Conservation (phyloP, 768 basidiomycete genomes). For the Termitomyces titanicus region DNA sequence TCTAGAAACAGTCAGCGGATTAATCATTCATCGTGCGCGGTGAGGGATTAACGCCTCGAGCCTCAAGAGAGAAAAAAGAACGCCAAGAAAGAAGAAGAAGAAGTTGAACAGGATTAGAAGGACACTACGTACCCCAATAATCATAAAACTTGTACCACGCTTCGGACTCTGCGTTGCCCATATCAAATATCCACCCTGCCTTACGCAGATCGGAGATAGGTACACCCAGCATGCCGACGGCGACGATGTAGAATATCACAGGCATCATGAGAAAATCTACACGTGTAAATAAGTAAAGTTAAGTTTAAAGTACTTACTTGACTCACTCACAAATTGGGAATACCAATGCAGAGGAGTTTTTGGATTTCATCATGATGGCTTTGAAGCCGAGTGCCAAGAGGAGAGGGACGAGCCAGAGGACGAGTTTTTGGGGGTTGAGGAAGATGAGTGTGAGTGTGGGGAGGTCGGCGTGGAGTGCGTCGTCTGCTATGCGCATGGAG, state of each 20-base stretch:
- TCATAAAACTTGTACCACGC: constrained; percentile 86
- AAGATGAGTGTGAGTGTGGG: constrained; percentile 68
- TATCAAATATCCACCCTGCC: constrained; percentile 86
- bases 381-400: constrained; percentile 74
- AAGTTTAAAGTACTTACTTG: neutral
- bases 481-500: constrained; percentile 76
- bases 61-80: too few species aligned
- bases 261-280: constrained; percentile 82
- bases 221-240: constrained; percentile 61
- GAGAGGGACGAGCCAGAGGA: constrained; percentile 80
- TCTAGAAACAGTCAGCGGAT: too few species aligned
- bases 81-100: too few species aligned
- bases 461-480: constrained; percentile 66
- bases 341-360: too few species aligned
- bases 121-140: constrained; percentile 69
- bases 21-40: too few species aligned
- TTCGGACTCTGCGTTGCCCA: constrained; percentile 34
- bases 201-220: constrained; percentile 57
- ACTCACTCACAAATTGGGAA: constrained; percentile 63
- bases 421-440: constrained; percentile 54
- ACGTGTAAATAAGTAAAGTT: neutral
- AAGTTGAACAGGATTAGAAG: too few species aligned
- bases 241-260: constrained; percentile 74
- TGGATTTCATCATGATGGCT: too few species aligned
- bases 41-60: neutral